These are phyloP conservation scores for Skeletonema potamos DNA, from an alignment of 108 stramenopile species.

Conservation along the genomic window DNA sequence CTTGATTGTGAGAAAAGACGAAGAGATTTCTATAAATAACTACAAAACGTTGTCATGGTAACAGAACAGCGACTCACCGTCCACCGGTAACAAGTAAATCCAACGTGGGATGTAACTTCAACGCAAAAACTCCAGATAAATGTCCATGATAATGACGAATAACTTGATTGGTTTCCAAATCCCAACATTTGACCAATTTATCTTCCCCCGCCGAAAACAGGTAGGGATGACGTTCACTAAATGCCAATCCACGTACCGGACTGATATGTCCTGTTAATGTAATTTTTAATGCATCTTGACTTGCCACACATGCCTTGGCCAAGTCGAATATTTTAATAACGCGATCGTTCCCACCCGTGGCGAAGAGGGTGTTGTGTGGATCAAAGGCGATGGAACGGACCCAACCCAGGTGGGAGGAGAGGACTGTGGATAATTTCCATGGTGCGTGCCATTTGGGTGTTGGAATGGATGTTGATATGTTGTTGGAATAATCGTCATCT, in stretches of 20 bases:
- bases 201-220: slow-evolving; percentile 97
- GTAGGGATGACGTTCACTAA: slow-evolving; percentile 93
- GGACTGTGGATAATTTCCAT: slow-evolving; percentile 92
- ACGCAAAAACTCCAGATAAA: slow-evolving; percentile 91
- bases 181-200: slow-evolving; percentile 99
- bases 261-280: slow-evolving; percentile 98
- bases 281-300: slow-evolving; percentile 88
- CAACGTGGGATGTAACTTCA: slow-evolving; percentile 95
- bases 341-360: slow-evolving; percentile 95
- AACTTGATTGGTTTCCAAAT: slow-evolving; percentile 98
- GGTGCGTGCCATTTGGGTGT: slow-evolving; percentile 99
- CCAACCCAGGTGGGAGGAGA: slow-evolving; percentile 97
- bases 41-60: not conserved
- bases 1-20: not conserved
- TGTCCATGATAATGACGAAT: slow-evolving; percentile 99
- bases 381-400: slow-evolving; percentile 97
- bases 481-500: slow-evolving; percentile 33
- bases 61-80: slow-evolving; percentile 23
- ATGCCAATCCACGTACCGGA: slow-evolving; percentile 95
- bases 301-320: slow-evolving; percentile 93
- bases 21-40: no score
- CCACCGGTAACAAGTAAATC: slow-evolving; percentile 99
- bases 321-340: slow-evolving; percentile 99
- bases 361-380: slow-evolving; percentile 96
- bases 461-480: slow-evolving; percentile 68